Base-by-base conservation (phyloP, 2,329 filamentous ascomycete species). In the Calonectria hawksworthii region DNA sequence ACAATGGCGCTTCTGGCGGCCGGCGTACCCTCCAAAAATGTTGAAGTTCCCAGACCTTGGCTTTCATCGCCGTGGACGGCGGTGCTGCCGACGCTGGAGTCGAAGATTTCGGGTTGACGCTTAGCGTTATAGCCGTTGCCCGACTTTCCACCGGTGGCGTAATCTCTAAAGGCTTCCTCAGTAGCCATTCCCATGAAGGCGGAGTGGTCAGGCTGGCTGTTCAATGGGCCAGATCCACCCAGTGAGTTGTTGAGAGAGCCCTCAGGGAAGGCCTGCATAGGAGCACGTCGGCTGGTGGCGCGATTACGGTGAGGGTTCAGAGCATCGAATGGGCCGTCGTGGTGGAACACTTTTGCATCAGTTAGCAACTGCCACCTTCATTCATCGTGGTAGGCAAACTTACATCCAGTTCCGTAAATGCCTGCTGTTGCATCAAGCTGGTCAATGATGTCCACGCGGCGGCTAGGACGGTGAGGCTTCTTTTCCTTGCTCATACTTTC, bases 241-340 rank as follows among this genome's bases (percentile, higher is more conserved):
- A 99, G 87, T 1, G 93, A 93, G 88, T 98, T 99, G 88, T 99
- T 99, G 75, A 94, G 91, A 1, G 96, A 98, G 80, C 94, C 95
- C 81, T 95, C 95, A 28, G 97, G 95, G 85, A 99, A 99, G 2
- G 97, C 97, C 84, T 98, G 93, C 95, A 99, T 98, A 0, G 97
- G 97, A 9, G 97, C 96, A 70, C 94, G 93, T 74, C 93, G 92
- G 81, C 94, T 93, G 80, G 93, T 95, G 82, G 94, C 94, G 73
- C 95, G 93, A 85, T 99, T 99, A 77, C 97, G 95, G 84, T 98
- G 94, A 6, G 97, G 96, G 84, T 98, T 98, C 84, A 97, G 95
- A 26, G 97, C 97, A 85, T 99, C 97, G 81, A 98, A 99, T 6
- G 97, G 97, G 0, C 97, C 97, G 82, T 99, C 97, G 83, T 99